Evolutionary conservation across 169 alveolate species (phyloP).

Genomic region (Sarcocystis neurona): DNA sequence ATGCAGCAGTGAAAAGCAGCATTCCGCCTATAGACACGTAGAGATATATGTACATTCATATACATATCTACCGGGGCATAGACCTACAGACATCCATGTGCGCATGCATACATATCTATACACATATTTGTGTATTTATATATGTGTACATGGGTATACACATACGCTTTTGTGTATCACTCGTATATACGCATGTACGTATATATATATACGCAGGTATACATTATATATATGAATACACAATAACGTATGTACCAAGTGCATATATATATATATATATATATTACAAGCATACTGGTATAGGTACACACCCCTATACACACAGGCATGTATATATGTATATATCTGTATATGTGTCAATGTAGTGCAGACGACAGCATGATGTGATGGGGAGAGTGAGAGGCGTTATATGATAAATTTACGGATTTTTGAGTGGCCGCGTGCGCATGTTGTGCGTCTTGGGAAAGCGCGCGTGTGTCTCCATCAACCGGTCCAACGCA

Average conservation of each 20-base stretch:
- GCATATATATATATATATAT: background rate
- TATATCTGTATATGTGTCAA: background rate
- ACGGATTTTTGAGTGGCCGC: no score
- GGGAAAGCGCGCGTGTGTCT: background rate
- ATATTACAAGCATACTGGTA: background rate
- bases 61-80: no score
- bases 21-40: no score
- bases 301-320: no score
- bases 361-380: background rate
- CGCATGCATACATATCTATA: no score
- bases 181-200: background rate
- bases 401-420: no score
- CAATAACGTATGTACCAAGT: background rate
- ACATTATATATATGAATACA: background rate
- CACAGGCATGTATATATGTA: background rate
- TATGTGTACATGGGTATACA: background rate
- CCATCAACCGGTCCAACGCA: no score
- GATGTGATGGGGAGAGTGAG: no score
- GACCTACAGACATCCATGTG: no score
- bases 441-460: background rate
- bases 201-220: background rate
- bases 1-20: no score
- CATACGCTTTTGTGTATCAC: background rate
- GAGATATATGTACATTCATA: no score
- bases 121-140: no score